Percentiles rank a stretch among this genome's conserved stretches.
Evolutionary conservation across 306 rosid species (phyloP).

Genomic region (Hippophae rhamnoides): DNA sequence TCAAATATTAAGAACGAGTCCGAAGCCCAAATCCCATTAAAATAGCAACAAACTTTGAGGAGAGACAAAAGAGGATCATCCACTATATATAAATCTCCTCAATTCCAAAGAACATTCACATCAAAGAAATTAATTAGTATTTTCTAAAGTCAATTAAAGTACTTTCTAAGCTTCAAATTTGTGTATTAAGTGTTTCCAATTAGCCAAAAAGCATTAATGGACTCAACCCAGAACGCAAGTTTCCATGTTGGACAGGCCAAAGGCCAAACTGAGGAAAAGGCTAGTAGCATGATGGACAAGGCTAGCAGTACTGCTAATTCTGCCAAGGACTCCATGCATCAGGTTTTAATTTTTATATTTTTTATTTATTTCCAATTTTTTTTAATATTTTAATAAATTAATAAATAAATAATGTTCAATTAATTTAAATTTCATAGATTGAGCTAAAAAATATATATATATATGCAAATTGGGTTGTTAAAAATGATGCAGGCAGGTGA

Average conservation of each 20-base stretch:
- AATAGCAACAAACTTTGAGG: no score
- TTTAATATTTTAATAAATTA: background rate
- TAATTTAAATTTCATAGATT: no score
- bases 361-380: background rate
- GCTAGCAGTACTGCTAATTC: constrained; percentile 45
- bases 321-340: constrained; percentile 40
- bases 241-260: constrained; percentile 50
- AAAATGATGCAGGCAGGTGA: constrained; percentile 32
- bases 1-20: no score
- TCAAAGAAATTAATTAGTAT: background rate
- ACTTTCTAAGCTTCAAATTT: no score
- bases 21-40: no score
- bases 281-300: constrained; percentile 34
- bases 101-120: no score
- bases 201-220: no score
- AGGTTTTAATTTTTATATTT: constrained; percentile 14
- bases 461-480: background rate
- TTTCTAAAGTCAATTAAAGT: background rate
- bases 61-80: no score
- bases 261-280: constrained; percentile 62
- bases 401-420: background rate
- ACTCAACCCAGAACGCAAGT: constrained; percentile 26
- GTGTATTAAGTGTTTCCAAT: no score
- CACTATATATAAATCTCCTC: no score
- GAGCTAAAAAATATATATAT: no score